Conservation (phyloP, 176 grass and related monocot genomes). For the Bonia amplexicaulis region DNA sequence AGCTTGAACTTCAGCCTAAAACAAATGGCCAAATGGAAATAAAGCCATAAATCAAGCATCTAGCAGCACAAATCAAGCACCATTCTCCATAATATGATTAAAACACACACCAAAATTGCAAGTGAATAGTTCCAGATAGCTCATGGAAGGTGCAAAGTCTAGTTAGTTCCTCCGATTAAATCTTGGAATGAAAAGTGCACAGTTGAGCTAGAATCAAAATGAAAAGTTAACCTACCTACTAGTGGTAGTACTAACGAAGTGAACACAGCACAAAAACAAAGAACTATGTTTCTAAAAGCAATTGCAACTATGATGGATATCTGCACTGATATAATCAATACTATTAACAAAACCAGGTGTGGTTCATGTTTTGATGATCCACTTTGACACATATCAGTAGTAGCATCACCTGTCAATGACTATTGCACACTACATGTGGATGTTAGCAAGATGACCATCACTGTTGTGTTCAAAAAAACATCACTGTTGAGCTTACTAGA, state of each 20-base stretch:
- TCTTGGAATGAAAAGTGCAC: background rate
- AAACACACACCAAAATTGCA: no score
- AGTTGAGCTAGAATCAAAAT: background rate
- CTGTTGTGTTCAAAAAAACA: background rate
- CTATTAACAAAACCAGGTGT: background rate
- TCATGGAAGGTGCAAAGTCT: background rate
- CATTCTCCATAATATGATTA: no score
- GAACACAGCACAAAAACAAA: background rate
- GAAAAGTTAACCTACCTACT: background rate
- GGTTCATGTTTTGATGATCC: background rate
- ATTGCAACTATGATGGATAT: background rate
- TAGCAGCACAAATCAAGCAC: no score
- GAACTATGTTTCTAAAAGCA: background rate
- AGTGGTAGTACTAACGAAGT: background rate
- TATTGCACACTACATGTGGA: background rate
- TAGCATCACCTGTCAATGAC: background rate
- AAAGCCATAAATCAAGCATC: no score
- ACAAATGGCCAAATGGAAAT: no score
- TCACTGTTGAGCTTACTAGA: background rate
- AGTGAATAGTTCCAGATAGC: background rate
- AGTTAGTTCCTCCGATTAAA: background rate
- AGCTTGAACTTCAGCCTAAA: no score
- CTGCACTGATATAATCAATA: background rate
- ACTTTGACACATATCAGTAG: background rate
- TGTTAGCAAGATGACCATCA: slow-evolving; percentile 1